Percentiles rank a stretch among this genome's conserved stretches.
Conservation (phyloP, 108 stramenopile genomes). For the Poteriospumella lacustris region DNA sequence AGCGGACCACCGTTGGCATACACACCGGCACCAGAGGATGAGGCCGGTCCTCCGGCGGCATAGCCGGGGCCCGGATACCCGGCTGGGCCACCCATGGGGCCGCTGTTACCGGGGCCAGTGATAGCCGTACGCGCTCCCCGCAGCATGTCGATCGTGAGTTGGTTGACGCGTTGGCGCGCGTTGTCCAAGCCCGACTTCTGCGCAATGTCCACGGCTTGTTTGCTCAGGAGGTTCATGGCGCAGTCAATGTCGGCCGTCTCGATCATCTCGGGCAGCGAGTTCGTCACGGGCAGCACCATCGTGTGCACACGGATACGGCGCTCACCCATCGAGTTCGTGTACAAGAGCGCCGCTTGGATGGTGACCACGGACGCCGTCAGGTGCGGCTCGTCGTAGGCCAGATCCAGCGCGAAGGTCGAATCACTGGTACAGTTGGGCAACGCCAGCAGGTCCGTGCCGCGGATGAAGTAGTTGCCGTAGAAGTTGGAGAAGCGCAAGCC, state of each 20-base stretch:
- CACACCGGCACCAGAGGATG: slow-evolving; percentile 43
- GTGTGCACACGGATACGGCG: slow-evolving; percentile 96
- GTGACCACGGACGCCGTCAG: slow-evolving; percentile 70
- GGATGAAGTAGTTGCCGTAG: slow-evolving; percentile 93
- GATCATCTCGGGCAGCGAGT: slow-evolving; percentile 67
- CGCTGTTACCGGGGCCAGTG: slow-evolving; percentile 30
- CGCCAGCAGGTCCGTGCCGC: slow-evolving; percentile 90
- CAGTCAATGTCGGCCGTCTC: slow-evolving; percentile 71
- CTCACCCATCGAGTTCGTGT: slow-evolving; percentile 87
- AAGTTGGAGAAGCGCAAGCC: slow-evolving; percentile 89
- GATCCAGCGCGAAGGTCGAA: slow-evolving; percentile 82
- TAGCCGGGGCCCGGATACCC: slow-evolving; percentile 55
- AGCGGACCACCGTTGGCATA: slow-evolving; percentile 48
- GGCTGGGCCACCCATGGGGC: slow-evolving; percentile 52
- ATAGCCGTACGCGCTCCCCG: slow-evolving; percentile 63
- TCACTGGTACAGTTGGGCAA: slow-evolving; percentile 89
- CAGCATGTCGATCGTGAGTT: slow-evolving; percentile 69
- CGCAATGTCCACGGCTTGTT: slow-evolving; percentile 79
- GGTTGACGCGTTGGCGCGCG: slow-evolving; percentile 76
- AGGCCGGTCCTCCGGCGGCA: slow-evolving; percentile 39
- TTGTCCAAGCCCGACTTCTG: slow-evolving; percentile 80
- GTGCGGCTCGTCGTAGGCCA: slow-evolving; percentile 82
- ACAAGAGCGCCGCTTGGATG: slow-evolving; percentile 88
- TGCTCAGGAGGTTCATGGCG: slow-evolving; percentile 68
- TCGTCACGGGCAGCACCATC: slow-evolving; percentile 75